Base-by-base conservation (phyloP, 192 early-diverging fungal species). In the Chytriomyces sp. region DNA sequence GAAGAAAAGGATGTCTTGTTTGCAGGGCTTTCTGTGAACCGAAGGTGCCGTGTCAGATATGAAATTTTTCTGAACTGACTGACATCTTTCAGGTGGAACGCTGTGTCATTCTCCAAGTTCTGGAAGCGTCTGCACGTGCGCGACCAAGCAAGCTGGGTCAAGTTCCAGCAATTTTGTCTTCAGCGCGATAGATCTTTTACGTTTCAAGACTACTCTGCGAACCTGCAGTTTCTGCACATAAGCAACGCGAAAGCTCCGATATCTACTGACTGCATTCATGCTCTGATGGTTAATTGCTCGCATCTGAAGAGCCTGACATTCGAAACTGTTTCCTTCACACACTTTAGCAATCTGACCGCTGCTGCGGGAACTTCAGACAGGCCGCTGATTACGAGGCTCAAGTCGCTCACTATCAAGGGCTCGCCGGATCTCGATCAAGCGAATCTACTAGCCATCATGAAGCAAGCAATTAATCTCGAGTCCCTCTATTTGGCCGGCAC, bases 31-130 rank as follows among this genome's bases (percentile, higher is more conserved):
- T n/a, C 13, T 20, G 53, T 57, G 53, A 57, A 57, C 5, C 20
- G 53, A 20, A 57, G 53, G 53, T 57, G 20, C 13, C 3, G 13
- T 57, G 20, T 57, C 13, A 57, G 16, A 13, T 57, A 35, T 35
- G 35, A 35, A 13, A 57, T 57, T 57, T 57, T 57, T 57, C 16
- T 57, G 53, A 57, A 57, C 53, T n/a, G 16, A n/a, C 53, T 13
- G 53, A 13, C 20, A n/a, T 57, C 53, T 57, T 20, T 57, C 61
- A 75, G 73, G 48, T 75, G 73, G 73, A 60, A 75, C 20, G 26
- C 11, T 16, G 73, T 64, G 2, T 23, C 64, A 5, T 24, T 46
- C 7, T 13, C 5, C 7, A 75, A 75, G 50, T 75, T 26, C 60
- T 75, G 73, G 73, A 75, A 75, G 28, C 7, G 20, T 5, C 47